Conservation (phyloP, 2,329 filamentous ascomycete genomes). For the Endothia cerciana region DNA sequence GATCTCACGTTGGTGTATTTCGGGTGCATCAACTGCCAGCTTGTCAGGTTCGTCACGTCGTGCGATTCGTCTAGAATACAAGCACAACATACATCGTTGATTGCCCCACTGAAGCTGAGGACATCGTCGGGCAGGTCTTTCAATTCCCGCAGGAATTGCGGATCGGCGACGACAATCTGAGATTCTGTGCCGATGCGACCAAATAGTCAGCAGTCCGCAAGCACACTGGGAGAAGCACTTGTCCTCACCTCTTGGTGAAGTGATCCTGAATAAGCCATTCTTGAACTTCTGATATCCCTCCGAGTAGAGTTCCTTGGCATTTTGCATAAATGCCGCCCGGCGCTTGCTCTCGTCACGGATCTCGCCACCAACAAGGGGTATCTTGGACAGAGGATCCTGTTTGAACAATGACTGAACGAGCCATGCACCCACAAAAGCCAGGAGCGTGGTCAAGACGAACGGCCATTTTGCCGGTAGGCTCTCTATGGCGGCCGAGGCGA, state of each 20-base stretch:
- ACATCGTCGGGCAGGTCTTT: conserved; percentile 25
- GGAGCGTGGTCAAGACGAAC: conserved; percentile 16
- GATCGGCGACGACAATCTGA: conserved; percentile 19
- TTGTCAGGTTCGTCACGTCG: not conserved
- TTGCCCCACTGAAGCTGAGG: conserved; percentile 20
- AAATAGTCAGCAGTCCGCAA: not conserved
- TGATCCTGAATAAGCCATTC: conserved; percentile 24
- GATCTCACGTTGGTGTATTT: conserved; percentile 21
- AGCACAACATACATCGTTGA: conserved; percentile 16
- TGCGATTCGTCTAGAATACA: not conserved
- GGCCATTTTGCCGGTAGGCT: conserved; percentile 21
- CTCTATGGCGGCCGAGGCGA: conserved; percentile 9
- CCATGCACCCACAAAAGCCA: conserved; percentile 21
- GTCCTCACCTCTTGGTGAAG: conserved; percentile 15
- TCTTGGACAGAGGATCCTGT: conserved; percentile 29
- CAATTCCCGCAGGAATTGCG: conserved; percentile 20
- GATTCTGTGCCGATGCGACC: not conserved
- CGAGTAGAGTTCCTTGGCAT: conserved; percentile 34
- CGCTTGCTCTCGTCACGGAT: conserved; percentile 35
- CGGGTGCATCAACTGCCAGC: conserved; percentile 21
- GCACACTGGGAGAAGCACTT: no score
- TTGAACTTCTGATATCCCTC: conserved; percentile 37
- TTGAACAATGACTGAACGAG: conserved; percentile 23
- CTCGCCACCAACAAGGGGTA: conserved; percentile 37
- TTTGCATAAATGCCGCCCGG: conserved; percentile 34